Evolutionary conservation across 2,329 filamentous ascomycete genomes (phyloP).

Genomic region (Clonostachys rosea): DNA sequence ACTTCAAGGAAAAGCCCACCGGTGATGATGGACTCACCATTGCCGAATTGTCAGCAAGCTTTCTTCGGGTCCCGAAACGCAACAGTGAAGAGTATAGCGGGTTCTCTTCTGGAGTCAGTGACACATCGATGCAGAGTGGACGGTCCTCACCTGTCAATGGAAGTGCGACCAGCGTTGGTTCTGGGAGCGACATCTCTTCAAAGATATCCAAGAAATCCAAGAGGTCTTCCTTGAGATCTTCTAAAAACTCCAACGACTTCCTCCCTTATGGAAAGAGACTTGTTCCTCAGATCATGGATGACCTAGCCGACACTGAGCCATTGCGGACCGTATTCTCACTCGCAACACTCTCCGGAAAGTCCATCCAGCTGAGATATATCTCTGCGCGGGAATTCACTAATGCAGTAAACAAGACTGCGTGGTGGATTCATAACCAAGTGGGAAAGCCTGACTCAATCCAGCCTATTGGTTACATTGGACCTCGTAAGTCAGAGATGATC

Average conservation of each 20-base stretch:
- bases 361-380: slow-evolving; percentile 11
- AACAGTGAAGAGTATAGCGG: not conserved
- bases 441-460: slow-evolving; percentile 8
- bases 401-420: slow-evolving; percentile 20
- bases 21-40: not conserved
- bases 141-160: too few species aligned
- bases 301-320: slow-evolving; percentile 14
- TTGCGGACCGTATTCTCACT: slow-evolving; percentile 15
- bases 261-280: slow-evolving; percentile 12
- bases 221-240: slow-evolving; percentile 19
- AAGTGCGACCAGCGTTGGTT: slow-evolving; percentile 4
- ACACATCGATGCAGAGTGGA: too few species aligned
- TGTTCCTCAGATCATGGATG: slow-evolving; percentile 19
- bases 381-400: slow-evolving; percentile 13
- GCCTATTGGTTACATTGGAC: slow-evolving; percentile 21
- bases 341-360: slow-evolving; percentile 5
- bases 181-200: slow-evolving; percentile 16
- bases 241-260: not conserved
- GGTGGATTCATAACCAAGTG: slow-evolving; percentile 16
- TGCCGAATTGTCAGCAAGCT: not conserved
- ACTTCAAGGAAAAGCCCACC: slow-evolving; percentile 3
- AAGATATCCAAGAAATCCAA: slow-evolving; percentile 16
- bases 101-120: too few species aligned
- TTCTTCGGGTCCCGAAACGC: slow-evolving; percentile 1
- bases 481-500: slow-evolving; percentile 14